Evolutionary conservation across 1,284 basidiomycete genomes (phyloP).

Genomic region (Leccinum angustisporum): DNA sequence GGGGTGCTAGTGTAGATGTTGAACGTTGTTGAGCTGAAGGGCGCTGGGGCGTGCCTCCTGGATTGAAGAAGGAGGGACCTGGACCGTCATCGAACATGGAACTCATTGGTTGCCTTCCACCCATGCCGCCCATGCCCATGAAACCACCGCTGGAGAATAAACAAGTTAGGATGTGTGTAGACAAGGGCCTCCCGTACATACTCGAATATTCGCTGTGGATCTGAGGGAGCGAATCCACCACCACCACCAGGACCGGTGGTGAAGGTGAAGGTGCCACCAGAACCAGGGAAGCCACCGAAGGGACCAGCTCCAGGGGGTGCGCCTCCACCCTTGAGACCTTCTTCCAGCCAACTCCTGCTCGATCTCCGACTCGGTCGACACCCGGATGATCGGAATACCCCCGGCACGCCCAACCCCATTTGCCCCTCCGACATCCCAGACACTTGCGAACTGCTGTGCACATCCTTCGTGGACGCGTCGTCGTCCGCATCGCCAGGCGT

Average conservation of each 20-base stretch:
- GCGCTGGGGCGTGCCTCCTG: constrained; percentile 42
- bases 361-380: constrained; percentile 54
- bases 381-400: constrained; percentile 82
- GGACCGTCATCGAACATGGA: constrained; percentile 50
- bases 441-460: constrained; percentile 38
- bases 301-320: constrained; percentile 43
- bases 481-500: constrained; percentile 53
- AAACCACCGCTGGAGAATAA: constrained; percentile 48
- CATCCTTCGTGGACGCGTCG: constrained; percentile 69
- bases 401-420: constrained; percentile 20
- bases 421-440: constrained; percentile 25
- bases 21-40: constrained; percentile 27
- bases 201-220: constrained; percentile 93
- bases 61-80: constrained; percentile 50
- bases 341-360: constrained; percentile 55
- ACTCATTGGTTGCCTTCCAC: constrained; percentile 35
- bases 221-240: constrained; percentile 65
- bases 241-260: constrained; percentile 44
- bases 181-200: constrained; percentile 38
- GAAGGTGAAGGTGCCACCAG: constrained; percentile 61
- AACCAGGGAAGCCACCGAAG: constrained; percentile 47
- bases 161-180: constrained; percentile 19
- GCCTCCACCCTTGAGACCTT: constrained; percentile 82
- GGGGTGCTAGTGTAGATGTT: constrained; percentile 28
- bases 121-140: constrained; percentile 8